phyloP scores from a whole-genome alignment of 192 early-diverging fungal species.

The Rhizophagus clarus region DNA sequence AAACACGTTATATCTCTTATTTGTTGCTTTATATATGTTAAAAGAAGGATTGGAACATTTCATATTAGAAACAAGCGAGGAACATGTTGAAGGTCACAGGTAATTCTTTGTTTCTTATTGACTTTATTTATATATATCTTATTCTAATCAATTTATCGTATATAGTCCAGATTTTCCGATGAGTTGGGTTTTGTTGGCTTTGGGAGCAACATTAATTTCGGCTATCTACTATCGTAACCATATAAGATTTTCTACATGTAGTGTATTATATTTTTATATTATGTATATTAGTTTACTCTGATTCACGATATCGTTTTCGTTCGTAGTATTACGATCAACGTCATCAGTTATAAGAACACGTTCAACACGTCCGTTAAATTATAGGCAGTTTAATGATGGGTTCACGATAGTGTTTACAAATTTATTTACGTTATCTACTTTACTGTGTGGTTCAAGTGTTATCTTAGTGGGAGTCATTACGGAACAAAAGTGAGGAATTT shows the following conservation, averaged over 20 bases:
- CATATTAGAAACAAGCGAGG: conserved; percentile 48
- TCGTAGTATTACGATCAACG: no score
- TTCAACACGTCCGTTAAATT: no score
- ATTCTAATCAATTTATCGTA: neutral
- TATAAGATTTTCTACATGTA: conserved; percentile 53
- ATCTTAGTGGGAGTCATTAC: no score
- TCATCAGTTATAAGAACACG: no score
- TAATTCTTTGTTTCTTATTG: conserved; percentile 32
- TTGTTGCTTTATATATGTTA: conserved; percentile 58
- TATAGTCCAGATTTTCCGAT: conserved; percentile 42
- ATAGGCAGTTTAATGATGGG: no score
- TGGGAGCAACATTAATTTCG: conserved; percentile 47
- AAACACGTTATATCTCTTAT: conserved; percentile 55
- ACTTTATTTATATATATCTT: no score
- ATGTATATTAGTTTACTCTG: no score
- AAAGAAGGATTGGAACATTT: conserved; percentile 64
- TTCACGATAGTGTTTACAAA: neutral
- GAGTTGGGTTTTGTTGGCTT: conserved; percentile 40
- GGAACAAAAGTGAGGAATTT: no score
- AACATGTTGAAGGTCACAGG: conserved; percentile 44
- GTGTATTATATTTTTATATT: no score
- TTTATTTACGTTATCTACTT: conserved; percentile 26
- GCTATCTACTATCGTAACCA: conserved; percentile 55
- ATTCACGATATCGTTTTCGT: no score
- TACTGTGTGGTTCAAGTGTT: conserved; percentile 24